These are phyloP conservation scores for Populus tomentosa DNA, from an alignment of 441 rosid genomes.

Conservation along the genomic window DNA sequence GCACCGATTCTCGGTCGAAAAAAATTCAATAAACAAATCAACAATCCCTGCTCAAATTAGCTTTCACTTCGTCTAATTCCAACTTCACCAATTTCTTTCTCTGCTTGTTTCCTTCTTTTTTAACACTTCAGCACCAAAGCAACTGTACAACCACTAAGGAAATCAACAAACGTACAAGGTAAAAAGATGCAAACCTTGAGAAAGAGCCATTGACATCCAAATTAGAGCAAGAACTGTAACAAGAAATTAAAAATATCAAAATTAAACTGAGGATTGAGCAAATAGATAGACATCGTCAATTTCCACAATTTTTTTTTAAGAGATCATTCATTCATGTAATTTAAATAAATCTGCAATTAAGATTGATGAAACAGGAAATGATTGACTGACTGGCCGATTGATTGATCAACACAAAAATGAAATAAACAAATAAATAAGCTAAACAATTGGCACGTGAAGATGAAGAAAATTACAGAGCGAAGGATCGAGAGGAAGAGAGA, in stretches of 20 bases:
- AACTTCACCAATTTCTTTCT: background rate
- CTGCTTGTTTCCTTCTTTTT: background rate
- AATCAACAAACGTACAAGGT: background rate
- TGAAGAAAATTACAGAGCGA: conserved; percentile 43
- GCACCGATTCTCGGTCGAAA: background rate
- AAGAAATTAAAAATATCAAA: conserved; percentile 13
- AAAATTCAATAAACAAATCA: background rate
- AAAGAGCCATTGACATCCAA: conserved; percentile 30
- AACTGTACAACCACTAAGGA: background rate
- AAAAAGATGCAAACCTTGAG: conserved; percentile 41
- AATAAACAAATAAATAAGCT: background rate
- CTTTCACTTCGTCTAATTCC: background rate
- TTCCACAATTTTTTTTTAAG: background rate
- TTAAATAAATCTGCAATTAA: background rate
- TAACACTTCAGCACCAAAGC: background rate
- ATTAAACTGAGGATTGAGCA: background rate
- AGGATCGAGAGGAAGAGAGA: conserved; percentile 46
- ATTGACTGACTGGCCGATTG: background rate
- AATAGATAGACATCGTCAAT: background rate
- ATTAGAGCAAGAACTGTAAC: conserved; percentile 41
- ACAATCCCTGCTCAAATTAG: conserved; percentile 2
- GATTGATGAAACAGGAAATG: background rate
- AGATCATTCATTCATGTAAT: background rate
- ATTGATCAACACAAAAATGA: background rate
- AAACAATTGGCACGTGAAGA: background rate